Percentiles rank a stretch among this genome's conserved stretches.
These are phyloP conservation scores for Vitis vinifera DNA, from an alignment of 164 flowering plant genomes.

Conservation along the genomic window DNA sequence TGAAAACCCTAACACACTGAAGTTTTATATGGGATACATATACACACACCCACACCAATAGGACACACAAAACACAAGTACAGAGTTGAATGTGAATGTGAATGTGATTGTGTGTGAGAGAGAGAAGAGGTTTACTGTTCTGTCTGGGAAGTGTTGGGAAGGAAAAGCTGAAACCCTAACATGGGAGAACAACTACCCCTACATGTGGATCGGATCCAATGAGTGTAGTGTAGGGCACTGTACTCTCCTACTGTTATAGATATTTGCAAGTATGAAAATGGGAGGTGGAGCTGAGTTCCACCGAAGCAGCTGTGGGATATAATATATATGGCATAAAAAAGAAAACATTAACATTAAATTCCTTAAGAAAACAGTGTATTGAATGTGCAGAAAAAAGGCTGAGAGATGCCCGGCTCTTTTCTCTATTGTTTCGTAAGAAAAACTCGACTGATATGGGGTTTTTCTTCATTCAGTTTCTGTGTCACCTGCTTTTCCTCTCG, in stretches of 20 bases:
- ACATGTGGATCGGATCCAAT: constrained; percentile 22
- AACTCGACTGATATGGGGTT: not conserved
- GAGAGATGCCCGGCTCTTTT: not conserved
- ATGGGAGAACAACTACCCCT: constrained; percentile 15
- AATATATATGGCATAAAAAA: not conserved
- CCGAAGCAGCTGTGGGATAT: not conserved
- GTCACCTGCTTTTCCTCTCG: too few species aligned
- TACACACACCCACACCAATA: too few species aligned
- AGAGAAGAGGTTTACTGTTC: constrained; percentile 9
- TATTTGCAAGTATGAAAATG: not conserved
- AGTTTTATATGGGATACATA: too few species aligned
- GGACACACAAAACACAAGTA: not conserved
- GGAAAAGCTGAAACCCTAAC: constrained; percentile 17
- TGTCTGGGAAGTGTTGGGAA: constrained; percentile 8
- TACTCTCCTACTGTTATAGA: constrained; percentile 14
- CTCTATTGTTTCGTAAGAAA: not conserved
- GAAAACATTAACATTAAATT: not conserved
- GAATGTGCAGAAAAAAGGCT: not conserved
- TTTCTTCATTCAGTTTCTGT: too few species aligned
- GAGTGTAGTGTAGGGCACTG: constrained; percentile 8
- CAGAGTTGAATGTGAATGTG: not conserved
- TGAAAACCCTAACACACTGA: too few species aligned
- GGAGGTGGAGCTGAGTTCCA: constrained; percentile 10
- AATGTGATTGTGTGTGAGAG: not conserved
- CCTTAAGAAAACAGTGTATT: too few species aligned